These are phyloP conservation scores for Henningerozyma blattae DNA, from an alignment of 805 yeast species.

Conservation along the genomic window DNA sequence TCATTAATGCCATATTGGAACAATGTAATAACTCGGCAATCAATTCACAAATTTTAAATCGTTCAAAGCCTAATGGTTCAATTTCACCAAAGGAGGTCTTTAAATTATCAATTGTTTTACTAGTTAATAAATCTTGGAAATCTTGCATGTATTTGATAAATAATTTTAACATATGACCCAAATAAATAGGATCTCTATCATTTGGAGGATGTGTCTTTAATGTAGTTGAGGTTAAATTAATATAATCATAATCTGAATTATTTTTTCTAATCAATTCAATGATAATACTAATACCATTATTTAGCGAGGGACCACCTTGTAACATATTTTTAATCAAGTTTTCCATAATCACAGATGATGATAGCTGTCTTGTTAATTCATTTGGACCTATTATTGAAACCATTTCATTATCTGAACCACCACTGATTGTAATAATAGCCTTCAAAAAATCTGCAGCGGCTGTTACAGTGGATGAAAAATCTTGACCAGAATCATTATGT, in stretches of 20 bases:
- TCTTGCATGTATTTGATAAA: conserved; percentile 62
- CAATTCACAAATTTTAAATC: conserved; percentile 83
- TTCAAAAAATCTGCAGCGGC: conserved; percentile 92
- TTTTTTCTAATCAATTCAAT: conserved; percentile 91
- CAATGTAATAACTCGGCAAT: conserved; percentile 91
- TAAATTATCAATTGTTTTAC: conserved; percentile 20
- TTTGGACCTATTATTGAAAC: conserved; percentile 93
- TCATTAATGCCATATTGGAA: conserved; percentile 88
- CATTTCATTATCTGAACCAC: conserved; percentile 77
- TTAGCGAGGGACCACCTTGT: conserved; percentile 71
- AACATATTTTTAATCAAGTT: conserved; percentile 68
- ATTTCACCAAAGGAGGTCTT: conserved; percentile 38
- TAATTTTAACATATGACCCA: conserved; percentile 70
- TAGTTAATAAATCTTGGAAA: conserved; percentile 51
- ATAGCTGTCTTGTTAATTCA: conserved; percentile 82
- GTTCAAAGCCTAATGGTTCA: conserved; percentile 81
- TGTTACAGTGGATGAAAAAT: conserved; percentile 37
- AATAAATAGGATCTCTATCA: conserved; percentile 80
- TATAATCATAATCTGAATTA: conserved; percentile 86
- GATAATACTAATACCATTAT: conserved; percentile 87
- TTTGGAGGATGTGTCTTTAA: conserved; percentile 85
- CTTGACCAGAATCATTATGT: conserved; percentile 46
- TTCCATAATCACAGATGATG: conserved; percentile 55
- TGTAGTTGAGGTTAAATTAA: conserved; percentile 72
- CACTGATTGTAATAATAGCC: conserved; percentile 86